Evolutionary conservation across 1,284 basidiomycete genomes (phyloP).

Genomic region (Afroboletus lepidellus): DNA sequence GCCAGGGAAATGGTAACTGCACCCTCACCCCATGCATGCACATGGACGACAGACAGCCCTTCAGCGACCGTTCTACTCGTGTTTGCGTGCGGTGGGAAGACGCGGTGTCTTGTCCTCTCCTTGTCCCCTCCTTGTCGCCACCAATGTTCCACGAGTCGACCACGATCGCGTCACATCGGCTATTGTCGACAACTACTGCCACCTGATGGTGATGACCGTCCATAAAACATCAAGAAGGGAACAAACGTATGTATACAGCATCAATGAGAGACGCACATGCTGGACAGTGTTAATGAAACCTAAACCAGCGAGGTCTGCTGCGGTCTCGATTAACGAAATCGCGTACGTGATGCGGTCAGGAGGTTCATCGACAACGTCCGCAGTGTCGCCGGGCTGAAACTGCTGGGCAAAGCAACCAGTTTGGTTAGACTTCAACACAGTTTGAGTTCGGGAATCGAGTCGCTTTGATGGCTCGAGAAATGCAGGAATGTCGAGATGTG

Average conservation of each 20-base stretch:
- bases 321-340: conserved; percentile 53
- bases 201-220: conserved; percentile 27
- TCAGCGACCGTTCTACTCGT: conserved; percentile 8
- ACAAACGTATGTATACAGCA: conserved; percentile 50
- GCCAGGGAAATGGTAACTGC: neutral
- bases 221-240: conserved; percentile 35
- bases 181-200: conserved; percentile 4
- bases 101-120: conserved; percentile 25
- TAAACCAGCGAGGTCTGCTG: conserved; percentile 72
- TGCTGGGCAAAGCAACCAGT: conserved; percentile 74
- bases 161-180: conserved; percentile 3
- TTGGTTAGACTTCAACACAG: conserved; percentile 52
- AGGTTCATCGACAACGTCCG: conserved; percentile 53
- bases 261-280: conserved; percentile 56
- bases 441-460: conserved; percentile 48
- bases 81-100: conserved; percentile 20
- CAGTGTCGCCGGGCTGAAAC: conserved; percentile 53
- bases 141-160: conserved; percentile 9
- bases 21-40: conserved; percentile 14
- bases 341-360: conserved; percentile 58
- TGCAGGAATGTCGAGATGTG: conserved; percentile 71
- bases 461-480: conserved; percentile 50
- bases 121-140: conserved; percentile 10
- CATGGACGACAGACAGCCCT: conserved; percentile 13
- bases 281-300: conserved; percentile 52